Conservation (phyloP, 2,329 filamentous ascomycete species). For the Colletotrichum orbiculare region DNA sequence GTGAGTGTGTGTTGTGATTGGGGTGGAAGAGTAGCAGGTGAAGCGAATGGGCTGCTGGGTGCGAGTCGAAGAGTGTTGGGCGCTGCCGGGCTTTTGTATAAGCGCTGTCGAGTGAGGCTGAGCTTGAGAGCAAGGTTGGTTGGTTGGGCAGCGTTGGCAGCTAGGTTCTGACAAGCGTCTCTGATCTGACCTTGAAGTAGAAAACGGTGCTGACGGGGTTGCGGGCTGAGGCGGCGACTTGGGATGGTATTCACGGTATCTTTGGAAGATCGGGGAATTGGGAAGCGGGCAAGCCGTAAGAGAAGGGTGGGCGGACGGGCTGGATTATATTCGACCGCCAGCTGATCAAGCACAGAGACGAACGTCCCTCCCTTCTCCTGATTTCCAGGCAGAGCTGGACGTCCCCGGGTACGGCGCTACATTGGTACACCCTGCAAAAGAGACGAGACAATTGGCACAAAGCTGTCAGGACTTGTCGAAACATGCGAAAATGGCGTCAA, state of each 20-base stretch:
- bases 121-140: constrained; percentile 7
- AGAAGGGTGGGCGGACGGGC: constrained; percentile 14
- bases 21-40: too few relatives aligned
- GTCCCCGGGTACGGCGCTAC: neutral
- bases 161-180: constrained; percentile 23
- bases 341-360: constrained; percentile 6
- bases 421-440: constrained; percentile 4
- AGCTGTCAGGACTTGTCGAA: constrained; percentile 18
- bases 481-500: constrained; percentile 37
- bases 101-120: neutral
- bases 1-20: constrained; percentile 2
- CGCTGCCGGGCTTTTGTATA: too few relatives aligned
- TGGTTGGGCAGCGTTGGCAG: neutral
- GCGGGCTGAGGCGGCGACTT: neutral
- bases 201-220: too few relatives aligned
- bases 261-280: constrained; percentile 13
- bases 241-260: constrained; percentile 24
- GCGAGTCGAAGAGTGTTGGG: too few relatives aligned
- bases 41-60: too few relatives aligned
- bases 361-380: constrained; percentile 1
- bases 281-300: neutral
- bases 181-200: neutral
- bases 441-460: neutral
- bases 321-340: constrained; percentile 30
- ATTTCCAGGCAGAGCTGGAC: neutral